Evolutionary conservation across 2,329 filamentous ascomycete genomes (phyloP), one percentile per base, ranked within the genome.

Genomic region (Alternaria incomplexa): DNA sequence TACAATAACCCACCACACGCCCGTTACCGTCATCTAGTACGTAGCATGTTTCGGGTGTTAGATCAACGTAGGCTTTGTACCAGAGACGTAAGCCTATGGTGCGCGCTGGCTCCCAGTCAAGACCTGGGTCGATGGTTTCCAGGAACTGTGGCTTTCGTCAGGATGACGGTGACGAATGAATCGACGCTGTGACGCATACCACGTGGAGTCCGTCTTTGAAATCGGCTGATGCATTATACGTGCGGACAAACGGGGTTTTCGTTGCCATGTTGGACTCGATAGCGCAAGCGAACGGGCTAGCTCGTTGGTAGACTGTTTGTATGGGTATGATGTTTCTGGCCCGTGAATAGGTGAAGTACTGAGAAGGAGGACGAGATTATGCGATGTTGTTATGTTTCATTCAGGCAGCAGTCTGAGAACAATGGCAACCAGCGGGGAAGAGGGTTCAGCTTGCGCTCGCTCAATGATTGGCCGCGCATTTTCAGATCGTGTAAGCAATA

Each of bases 1-100:
- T 75, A 25, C 79, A 78, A 61, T 81, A 81, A n/a, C 79, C 79
- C 6, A 81, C 75, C 0, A 73, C 75, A 17, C 67, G 64, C 1
- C 76, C 78, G 15, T 62, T 53, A 28, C 74, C 76, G 56, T 74
- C 69, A 51, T 80, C 79, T 15, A 81, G 70, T 1, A 81, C 74
- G 60, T 79, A 76, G 59, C 77, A 79, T 20, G 75, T 77, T 15
- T 59, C 44, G 2, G 76, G 75, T 0, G 69, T 66, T 5, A 79
- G 67, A 54, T 58, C 43, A 50, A 77, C 61, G 63, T 80, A 81
- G 10, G 75, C 64, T 32, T 67, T 72, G 66, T 77, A 80, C 74
- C 74, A 78, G 11, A 77, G 63, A 55, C 76, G 69, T 6, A 73
- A 73, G 45, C 73, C 73, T 30, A 77, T 72, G 3, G 73, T 78